Percentiles rank a stretch among this genome's conserved stretches.
phyloP scores from a whole-genome alignment of 306 rosid genomes.

The Cucumis hystrix region DNA sequence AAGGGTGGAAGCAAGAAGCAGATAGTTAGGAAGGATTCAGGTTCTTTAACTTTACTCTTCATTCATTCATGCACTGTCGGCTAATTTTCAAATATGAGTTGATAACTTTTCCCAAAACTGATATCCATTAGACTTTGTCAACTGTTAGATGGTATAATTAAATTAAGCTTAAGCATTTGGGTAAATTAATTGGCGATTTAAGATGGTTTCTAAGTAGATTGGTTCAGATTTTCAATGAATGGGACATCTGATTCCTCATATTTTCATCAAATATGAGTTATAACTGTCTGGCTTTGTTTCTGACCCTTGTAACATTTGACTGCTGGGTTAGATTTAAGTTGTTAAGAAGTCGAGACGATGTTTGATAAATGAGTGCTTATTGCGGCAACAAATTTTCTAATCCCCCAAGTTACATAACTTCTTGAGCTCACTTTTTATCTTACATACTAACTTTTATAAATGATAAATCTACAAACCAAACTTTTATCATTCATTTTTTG shows the following conservation, averaged over 20 bases:
- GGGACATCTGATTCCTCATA: too few relatives aligned
- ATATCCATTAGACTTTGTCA: too few relatives aligned
- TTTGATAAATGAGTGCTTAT: background rate
- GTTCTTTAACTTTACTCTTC: constrained; percentile 1
- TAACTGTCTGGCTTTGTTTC: background rate
- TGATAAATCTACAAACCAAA: background rate
- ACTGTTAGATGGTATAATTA: too few relatives aligned
- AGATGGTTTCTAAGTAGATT: too few relatives aligned
- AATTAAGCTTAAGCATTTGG: too few relatives aligned
- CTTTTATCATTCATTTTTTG: background rate
- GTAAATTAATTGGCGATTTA: too few relatives aligned
- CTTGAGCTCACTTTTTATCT: background rate
- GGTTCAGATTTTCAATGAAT: too few relatives aligned
- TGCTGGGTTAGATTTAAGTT: background rate
- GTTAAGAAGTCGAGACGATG: background rate
- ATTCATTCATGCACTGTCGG: background rate
- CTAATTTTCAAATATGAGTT: background rate
- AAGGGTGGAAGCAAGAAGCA: constrained; percentile 53
- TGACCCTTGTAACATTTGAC: background rate
- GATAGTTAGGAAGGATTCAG: constrained; percentile 2
- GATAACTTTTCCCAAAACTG: too few relatives aligned
- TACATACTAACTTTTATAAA: background rate
- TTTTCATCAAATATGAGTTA: too few relatives aligned
- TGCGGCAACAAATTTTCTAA: background rate
- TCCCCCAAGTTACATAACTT: background rate